A percentile compares a stretch with the other conserved stretches of the same genome.
These are phyloP conservation scores for Melaleuca alternifolia DNA, from an alignment of 345 rosid genomes.

Conservation along the genomic window DNA sequence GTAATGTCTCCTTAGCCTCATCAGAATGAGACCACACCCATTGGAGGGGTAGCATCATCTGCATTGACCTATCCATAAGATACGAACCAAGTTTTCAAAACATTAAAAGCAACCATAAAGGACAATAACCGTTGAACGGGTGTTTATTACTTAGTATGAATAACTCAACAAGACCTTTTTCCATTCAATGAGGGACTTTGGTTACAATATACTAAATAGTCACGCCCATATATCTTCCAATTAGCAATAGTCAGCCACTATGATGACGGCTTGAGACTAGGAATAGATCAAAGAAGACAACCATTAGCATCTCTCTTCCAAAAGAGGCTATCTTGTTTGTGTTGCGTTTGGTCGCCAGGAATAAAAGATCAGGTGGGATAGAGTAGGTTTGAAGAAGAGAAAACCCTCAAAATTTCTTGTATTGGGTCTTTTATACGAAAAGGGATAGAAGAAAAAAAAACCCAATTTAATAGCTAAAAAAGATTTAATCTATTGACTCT, in stretches of 20 bases:
- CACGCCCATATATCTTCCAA: neutral
- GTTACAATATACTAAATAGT: neutral
- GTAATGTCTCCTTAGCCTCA: rapidly evolving
- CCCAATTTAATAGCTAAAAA: neutral
- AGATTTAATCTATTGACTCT: neutral
- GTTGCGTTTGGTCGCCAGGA: neutral
- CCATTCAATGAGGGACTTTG: neutral
- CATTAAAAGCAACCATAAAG: neutral
- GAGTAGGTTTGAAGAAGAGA: neutral
- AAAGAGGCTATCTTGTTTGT: neutral
- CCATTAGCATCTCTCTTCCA: neutral
- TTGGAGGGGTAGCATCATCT: neutral
- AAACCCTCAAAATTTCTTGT: neutral
- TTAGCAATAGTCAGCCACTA: neutral
- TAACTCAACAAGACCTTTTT: neutral
- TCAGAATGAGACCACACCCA: neutral
- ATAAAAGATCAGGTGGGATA: neutral
- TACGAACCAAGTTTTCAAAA: neutral
- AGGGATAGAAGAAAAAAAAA: neutral
- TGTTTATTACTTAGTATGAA: neutral
- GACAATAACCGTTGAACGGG: neutral
- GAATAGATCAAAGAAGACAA: neutral
- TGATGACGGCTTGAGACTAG: neutral
- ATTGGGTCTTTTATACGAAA: neutral
- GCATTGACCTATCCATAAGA: neutral